Base-by-base conservation (phyloP, 106 monocot genomes). In the Posidonia australis region DNA sequence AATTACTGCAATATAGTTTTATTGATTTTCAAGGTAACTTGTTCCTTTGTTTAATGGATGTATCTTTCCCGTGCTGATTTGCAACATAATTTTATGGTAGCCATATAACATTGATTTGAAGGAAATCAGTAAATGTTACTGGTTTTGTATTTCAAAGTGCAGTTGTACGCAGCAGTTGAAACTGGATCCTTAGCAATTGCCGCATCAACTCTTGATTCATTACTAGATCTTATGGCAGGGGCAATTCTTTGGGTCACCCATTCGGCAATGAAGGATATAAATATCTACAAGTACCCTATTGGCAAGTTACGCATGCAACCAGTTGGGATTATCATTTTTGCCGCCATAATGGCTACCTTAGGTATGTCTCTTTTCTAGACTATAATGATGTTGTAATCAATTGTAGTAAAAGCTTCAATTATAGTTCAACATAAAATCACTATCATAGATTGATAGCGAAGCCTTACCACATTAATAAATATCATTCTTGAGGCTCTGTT, bases 191-290 rank as follows among this genome's bases (percentile, higher is more conserved):
- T 96, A 17, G 94, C 90, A 3, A 81, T 96, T 60, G 94, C 94
- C 24, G 94, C 94, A 7, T 96, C 94, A 17, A 96, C 94, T 0
- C 84, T 96, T 25, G 94, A 96, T 70, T 96, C 90, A 3, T 70
- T 96, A 67, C 55, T 96, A 77, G 94, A 96, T 78, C 86, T 90
- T 23, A 74, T 96, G 80, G 94, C 94, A 13, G 94, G 94, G 5
- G 80, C 90, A 16, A 96, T 96, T 64, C 86, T 96, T 9, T 96
- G 86, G 81, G 87, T 90, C 60, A 90, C 94, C 4, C 86, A 96
- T 70, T 22, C 90, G 48, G 80, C 84, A 0, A 96, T 90, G 94
- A 96, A 96, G 70, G 87, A 46, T 19, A 75, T 87, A 32, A 96
- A 90, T 59, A 66, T 96, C 16, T 90, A 96, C 58, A 75, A 82